These are phyloP conservation scores for Zymoseptoria pseudotritici DNA, from an alignment of 2,329 filamentous ascomycete genomes.

Conservation along the genomic window DNA sequence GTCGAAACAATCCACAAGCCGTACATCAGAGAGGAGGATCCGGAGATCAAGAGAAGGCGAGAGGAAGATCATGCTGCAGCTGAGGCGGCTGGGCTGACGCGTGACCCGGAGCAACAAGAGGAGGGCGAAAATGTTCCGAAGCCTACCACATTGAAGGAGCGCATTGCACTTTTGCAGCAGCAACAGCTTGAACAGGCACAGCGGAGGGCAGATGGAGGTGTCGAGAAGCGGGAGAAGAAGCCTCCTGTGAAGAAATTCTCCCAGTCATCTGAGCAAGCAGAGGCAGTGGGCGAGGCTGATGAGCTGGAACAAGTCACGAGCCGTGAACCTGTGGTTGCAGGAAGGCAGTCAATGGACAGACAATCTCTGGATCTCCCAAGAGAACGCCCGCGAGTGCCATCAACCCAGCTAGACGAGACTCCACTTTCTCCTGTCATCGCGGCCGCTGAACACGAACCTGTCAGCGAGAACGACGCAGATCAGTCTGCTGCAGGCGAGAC, in stretches of 20 bases:
- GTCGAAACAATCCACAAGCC: conserved; percentile 55
- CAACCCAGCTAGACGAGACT: conserved; percentile 30
- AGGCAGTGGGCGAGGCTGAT: conserved; percentile 30
- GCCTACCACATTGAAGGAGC: conserved; percentile 85
- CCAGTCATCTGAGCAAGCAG: conserved; percentile 36
- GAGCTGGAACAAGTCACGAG: conserved; percentile 32
- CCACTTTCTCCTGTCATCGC: conserved; percentile 29
- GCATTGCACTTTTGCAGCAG: conserved; percentile 87
- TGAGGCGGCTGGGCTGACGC: conserved; percentile 56
- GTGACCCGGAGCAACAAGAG: conserved; percentile 36
- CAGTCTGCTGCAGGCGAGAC: conserved; percentile 56
- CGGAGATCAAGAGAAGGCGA: conserved; percentile 54
- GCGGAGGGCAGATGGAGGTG: conserved; percentile 66
- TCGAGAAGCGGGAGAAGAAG: conserved; percentile 81
- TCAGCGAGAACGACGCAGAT: conserved; percentile 60
- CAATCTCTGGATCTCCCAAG: conserved; percentile 32
- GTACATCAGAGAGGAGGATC: conserved; percentile 83
- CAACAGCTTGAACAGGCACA: conserved; percentile 87
- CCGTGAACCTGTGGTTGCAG: conserved; percentile 16
- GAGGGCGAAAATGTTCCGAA: conserved; percentile 76
- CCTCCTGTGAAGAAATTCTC: conserved; percentile 56
- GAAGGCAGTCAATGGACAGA: conserved; percentile 17
- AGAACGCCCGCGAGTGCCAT: conserved; percentile 32
- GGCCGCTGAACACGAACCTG: conserved; percentile 43
- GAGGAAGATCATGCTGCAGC: conserved; percentile 59